Percentiles rank a stretch among this genome's conserved stretches.
These are phyloP conservation scores for Yamadazyma membranifaciens DNA, from an alignment of 1,139 yeast genomes.

Conservation along the genomic window DNA sequence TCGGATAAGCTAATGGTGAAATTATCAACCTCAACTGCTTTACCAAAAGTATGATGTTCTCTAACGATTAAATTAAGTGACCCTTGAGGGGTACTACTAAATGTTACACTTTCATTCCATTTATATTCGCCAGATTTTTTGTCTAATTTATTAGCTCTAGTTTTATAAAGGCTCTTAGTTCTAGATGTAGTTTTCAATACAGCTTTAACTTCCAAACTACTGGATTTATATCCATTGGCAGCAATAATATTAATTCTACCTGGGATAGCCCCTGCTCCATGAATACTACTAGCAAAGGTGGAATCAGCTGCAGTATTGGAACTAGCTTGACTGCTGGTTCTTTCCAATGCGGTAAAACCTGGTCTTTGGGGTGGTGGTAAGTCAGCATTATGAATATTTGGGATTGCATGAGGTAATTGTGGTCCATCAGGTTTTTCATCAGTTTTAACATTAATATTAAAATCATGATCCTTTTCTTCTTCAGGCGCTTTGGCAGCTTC, in stretches of 20 bases:
- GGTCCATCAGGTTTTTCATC: slow-evolving; percentile 2
- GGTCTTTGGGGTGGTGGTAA: slow-evolving; percentile 45
- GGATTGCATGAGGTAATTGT: slow-evolving; percentile 23
- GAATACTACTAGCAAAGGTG: slow-evolving; percentile 38
- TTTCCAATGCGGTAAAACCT: slow-evolving; percentile 19
- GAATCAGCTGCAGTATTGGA: slow-evolving; percentile 26
- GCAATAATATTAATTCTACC: slow-evolving; percentile 55
- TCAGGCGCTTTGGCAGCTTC: background rate
- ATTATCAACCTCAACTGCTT: slow-evolving; percentile 62
- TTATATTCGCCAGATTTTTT: slow-evolving; percentile 43
- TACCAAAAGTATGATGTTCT: slow-evolving; percentile 74
- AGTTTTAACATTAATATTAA: slow-evolving; percentile 1
- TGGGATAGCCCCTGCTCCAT: slow-evolving; percentile 42
- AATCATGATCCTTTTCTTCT: background rate
- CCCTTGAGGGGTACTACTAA: slow-evolving; percentile 64
- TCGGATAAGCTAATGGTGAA: slow-evolving; percentile 44
- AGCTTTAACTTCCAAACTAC: slow-evolving; percentile 49
- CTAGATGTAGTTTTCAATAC: slow-evolving; percentile 50
- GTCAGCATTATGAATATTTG: slow-evolving; percentile 34
- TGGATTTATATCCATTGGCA: slow-evolving; percentile 32
- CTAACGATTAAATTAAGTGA: slow-evolving; percentile 57
- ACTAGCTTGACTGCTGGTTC: slow-evolving; percentile 30
- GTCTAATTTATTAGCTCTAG: slow-evolving; percentile 57
- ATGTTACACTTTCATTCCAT: slow-evolving; percentile 68
- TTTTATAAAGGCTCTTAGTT: slow-evolving; percentile 61